Evolutionary conservation across 1,139 yeast species (phyloP).

Genomic region (Arxiozyma telluris): DNA sequence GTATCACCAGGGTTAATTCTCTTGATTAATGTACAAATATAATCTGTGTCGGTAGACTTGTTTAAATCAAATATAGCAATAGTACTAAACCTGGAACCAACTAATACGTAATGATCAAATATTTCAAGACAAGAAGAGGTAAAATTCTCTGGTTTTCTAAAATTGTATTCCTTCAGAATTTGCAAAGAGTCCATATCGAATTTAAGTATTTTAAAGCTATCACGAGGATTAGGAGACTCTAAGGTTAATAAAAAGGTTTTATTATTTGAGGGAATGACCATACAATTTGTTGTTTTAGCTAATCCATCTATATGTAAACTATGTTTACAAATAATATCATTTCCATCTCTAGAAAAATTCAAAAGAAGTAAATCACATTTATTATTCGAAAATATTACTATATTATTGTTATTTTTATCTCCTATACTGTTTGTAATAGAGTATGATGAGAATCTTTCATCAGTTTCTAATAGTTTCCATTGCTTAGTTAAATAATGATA

Average conservation of each 20-base stretch:
- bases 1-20: slow-evolving; percentile 67
- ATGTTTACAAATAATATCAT: slow-evolving; percentile 10
- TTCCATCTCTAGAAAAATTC: slow-evolving; percentile 32
- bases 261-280: slow-evolving; percentile 29
- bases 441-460: slow-evolving; percentile 37
- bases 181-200: slow-evolving; percentile 27
- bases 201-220: slow-evolving; percentile 43
- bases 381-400: slow-evolving; percentile 43
- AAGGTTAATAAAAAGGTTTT: slow-evolving; percentile 35
- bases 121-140: slow-evolving; percentile 49
- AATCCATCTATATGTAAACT: slow-evolving; percentile 17
- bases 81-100: slow-evolving; percentile 70
- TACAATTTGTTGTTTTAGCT: slow-evolving; percentile 48
- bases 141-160: slow-evolving; percentile 41
- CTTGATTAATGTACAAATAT: slow-evolving; percentile 31
- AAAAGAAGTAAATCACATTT: slow-evolving; percentile 45
- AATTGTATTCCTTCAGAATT: slow-evolving; percentile 15
- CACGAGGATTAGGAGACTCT: slow-evolving; percentile 63
- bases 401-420: slow-evolving; percentile 24
- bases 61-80: slow-evolving; percentile 45
- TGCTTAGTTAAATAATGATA: slow-evolving; percentile 22
- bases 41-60: slow-evolving; percentile 11
- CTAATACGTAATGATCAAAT: slow-evolving; percentile 38
- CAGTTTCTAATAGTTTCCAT: slow-evolving; percentile 33
- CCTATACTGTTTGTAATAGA: slow-evolving; percentile 44